Evolutionary conservation across 2,329 filamentous ascomycete genomes (phyloP), one percentile per base, ranked within the genome.

Genomic region (Myriangium duriaei): DNA sequence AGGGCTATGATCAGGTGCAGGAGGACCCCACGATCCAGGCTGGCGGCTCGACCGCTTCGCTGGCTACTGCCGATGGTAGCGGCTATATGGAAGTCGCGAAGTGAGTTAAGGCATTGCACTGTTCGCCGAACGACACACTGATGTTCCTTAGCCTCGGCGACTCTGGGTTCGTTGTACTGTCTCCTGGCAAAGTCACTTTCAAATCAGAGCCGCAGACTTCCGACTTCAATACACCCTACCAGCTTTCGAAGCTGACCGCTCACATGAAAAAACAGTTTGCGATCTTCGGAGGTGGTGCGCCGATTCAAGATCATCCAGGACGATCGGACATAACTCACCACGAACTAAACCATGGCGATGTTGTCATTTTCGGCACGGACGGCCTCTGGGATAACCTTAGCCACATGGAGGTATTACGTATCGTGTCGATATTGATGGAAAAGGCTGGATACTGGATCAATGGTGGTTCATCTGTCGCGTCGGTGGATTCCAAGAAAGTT

Each of bases 381-480:
- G 91, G 91, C 3, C 81, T 96, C 4, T 91, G 91, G 72, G 91
- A 98, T 58, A 98, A 98, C 51, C 68, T 98, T 19, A 91, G 84
- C 53, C 81, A 86, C 51, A 82, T 93, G 53, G 86, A 98, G 48
- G 79, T 92, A 18, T 69, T 98, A 10, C 74, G 77, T 42, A 76
- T 92, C 37, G 77, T 88, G 16, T 88, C 53, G 19, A 50, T 50
- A 30, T 49, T 58, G 18, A 93, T 98, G 85, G 67, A 76, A 21
- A 64, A 70, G 37, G 42, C 47, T 2, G 55, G 55, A 11, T 55
- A 53, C 41, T 59, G 56, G 56, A 37, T 32, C 11, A 18, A 32
- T 5, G 32, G 34, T 4, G 34, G 30, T n/a, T 31, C 26, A 30
- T 28, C 43, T 16, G 38, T 40, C 12, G 29, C 26, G 30, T 28